Base-by-base conservation (phyloP, 2,329 filamentous ascomycete genomes). In the Plectosphaerella sp. region DNA sequence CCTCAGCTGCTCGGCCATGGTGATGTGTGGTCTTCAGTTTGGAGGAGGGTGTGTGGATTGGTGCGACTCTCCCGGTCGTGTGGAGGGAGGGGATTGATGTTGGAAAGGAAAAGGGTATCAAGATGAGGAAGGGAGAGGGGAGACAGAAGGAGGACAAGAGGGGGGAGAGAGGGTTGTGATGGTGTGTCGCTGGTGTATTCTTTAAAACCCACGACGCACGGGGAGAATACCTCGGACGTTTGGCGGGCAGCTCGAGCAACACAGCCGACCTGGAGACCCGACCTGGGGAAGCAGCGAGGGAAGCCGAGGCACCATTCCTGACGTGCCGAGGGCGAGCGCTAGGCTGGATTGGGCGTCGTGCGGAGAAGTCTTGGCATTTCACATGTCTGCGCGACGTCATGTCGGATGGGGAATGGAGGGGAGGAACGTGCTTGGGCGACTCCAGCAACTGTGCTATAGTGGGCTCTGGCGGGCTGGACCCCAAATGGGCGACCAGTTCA, bases 1-100 rank as follows among this genome's bases (percentile, higher is more conserved):
- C 67, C 91, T 83, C 66, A 96, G 76, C 70, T 88, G 82, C 52
- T 73, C 73, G 58, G 74, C 77, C 85, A 87, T 88, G 79, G 57
- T 72, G 66, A 54, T 67, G 37, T 49, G 24, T 37, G 36, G 37
- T 42, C 35, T 43, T 12, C n/a, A 22, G 41, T 43, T n/a, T 43
- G 41, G 18, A 12, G 10, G 28, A 33, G 14, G 37, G 14, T 43
- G n/a, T 6, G n/a, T 43, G 16, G n/a, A 16, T 22, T 18, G 41
- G 41, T 33, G 8, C 8, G 28, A 33, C 28, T 10, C 28, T 33
- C 28, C 28, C 28, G 28, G 28, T 33, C 28, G 28, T 33, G 28
- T 33, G 28, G 28, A 5, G 28, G 28, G 28, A 33, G 28, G 28
- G 28, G 28, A 33, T 5, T 33, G 28, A 33, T 33, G 28, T 9